phyloP scores from a whole-genome alignment of 305 asterid genomes.

The Solanum hybrid region DNA sequence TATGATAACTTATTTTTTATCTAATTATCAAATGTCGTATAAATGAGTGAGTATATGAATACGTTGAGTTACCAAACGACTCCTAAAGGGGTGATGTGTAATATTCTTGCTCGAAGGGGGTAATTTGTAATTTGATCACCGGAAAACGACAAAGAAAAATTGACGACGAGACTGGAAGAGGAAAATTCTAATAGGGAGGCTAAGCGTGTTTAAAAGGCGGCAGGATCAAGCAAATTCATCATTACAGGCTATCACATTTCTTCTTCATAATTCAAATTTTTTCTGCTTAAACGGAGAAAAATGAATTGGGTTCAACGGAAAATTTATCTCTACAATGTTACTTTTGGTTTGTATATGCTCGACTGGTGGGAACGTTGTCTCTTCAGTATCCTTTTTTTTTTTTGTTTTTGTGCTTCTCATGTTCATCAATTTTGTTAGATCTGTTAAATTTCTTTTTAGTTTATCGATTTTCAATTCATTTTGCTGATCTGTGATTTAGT shows the following conservation, averaged over 20 bases:
- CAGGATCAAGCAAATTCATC: not conserved
- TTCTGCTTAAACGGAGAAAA: not conserved
- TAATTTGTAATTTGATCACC: not conserved
- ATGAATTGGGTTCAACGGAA: slow-evolving; percentile 85
- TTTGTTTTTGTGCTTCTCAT: not conserved
- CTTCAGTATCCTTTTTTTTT: slow-evolving; percentile 59
- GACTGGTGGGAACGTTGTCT: slow-evolving; percentile 96
- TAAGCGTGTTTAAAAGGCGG: not conserved
- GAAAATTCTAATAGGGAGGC: not conserved
- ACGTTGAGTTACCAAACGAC: not conserved
- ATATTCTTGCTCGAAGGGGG: not conserved
- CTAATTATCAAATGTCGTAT: not conserved
- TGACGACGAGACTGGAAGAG: not conserved
- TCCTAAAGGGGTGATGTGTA: not conserved
- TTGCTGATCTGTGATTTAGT: not conserved
- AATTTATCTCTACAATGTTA: slow-evolving; percentile 75
- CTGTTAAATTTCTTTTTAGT: not conserved
- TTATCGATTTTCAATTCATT: not conserved
- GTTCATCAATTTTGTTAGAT: not conserved
- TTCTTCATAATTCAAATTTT: not conserved
- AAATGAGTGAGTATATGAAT: not conserved
- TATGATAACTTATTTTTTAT: too few species aligned
- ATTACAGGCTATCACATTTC: not conserved
- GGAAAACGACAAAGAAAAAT: not conserved
- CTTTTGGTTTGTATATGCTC: slow-evolving; percentile 84